phyloP scores from a whole-genome alignment of 306 rosid species.

The Elaeagnus macrophylla region DNA sequence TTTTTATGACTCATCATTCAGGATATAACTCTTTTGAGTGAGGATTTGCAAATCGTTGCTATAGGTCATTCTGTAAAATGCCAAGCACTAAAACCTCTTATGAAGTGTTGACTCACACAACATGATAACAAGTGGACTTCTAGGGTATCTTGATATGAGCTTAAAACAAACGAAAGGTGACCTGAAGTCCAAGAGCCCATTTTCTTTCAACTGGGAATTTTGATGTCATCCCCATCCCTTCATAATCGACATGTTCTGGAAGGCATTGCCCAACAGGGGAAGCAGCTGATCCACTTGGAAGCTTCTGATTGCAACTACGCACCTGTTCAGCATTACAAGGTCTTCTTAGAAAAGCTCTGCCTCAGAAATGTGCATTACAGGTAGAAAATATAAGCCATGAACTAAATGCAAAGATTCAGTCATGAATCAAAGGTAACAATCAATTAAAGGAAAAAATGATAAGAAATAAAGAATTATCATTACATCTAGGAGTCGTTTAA shows the following conservation, averaged over 20 bases:
- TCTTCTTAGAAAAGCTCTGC: background rate
- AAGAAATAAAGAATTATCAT: too few species aligned
- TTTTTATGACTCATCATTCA: too few species aligned
- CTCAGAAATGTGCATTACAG: background rate
- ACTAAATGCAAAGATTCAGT: too few species aligned
- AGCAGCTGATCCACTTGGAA: slow-evolving; percentile 41
- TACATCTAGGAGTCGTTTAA: too few species aligned
- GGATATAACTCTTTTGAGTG: too few species aligned
- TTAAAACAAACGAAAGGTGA: slow-evolving; percentile 18
- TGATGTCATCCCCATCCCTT: slow-evolving; percentile 47
- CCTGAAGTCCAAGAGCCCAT: slow-evolving; percentile 99
- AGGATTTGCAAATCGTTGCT: too few species aligned
- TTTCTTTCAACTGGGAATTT: too few species aligned
- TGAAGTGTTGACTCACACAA: background rate
- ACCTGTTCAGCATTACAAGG: slow-evolving; percentile 33
- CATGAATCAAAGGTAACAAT: too few species aligned
- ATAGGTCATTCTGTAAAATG: too few species aligned
- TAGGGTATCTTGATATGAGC: slow-evolving; percentile 2
- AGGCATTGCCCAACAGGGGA: slow-evolving; percentile 64
- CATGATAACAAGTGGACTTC: background rate
- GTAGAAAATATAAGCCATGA: too few species aligned
- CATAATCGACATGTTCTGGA: slow-evolving; percentile 58
- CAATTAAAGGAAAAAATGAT: too few species aligned
- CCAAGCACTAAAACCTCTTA: slow-evolving; percentile 9
- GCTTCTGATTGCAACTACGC: slow-evolving; percentile 43